Conservation (phyloP, 129 eudicot genomes). For the Oenanthe sinensis region DNA sequence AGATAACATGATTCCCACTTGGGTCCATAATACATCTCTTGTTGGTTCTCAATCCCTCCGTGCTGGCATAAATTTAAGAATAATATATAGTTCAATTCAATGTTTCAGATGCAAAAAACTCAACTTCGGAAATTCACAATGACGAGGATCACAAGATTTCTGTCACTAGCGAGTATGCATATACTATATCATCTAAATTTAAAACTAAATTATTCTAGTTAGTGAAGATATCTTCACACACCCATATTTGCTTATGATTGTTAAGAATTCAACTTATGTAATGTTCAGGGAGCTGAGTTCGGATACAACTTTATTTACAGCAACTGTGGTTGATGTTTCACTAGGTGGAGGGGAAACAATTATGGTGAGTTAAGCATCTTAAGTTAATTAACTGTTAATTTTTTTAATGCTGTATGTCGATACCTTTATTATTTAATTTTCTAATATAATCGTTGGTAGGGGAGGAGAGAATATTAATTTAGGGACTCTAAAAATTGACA, state of each 20-base stretch:
- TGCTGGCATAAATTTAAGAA: background rate
- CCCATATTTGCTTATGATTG: background rate
- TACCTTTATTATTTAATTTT: background rate
- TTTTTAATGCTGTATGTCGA: background rate
- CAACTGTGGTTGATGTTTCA: conserved; percentile 58
- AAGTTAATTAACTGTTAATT: background rate
- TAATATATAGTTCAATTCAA: background rate
- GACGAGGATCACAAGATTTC: conserved; percentile 31
- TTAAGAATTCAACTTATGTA: background rate
- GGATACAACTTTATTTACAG: conserved; percentile 34
- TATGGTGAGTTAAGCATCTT: conserved; percentile 44
- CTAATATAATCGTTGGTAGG: background rate
- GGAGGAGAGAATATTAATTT: background rate
- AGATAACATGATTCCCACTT: background rate
- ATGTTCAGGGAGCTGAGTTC: conserved; percentile 47
- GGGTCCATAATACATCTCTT: background rate
- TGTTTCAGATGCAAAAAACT: conserved; percentile 45
- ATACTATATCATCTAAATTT: background rate
- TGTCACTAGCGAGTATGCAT: conserved; percentile 43
- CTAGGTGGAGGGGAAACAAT: conserved; percentile 67
- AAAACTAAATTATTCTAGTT: background rate
- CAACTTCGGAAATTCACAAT: conserved; percentile 30
- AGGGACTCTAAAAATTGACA: background rate
- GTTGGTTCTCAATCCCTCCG: background rate
- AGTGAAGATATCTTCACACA: background rate